Percentiles rank a stretch among this genome's conserved stretches.
These are phyloP conservation scores for Fusarium incarnatum DNA, from an alignment of 2,329 filamentous ascomycete species.

Conservation along the genomic window DNA sequence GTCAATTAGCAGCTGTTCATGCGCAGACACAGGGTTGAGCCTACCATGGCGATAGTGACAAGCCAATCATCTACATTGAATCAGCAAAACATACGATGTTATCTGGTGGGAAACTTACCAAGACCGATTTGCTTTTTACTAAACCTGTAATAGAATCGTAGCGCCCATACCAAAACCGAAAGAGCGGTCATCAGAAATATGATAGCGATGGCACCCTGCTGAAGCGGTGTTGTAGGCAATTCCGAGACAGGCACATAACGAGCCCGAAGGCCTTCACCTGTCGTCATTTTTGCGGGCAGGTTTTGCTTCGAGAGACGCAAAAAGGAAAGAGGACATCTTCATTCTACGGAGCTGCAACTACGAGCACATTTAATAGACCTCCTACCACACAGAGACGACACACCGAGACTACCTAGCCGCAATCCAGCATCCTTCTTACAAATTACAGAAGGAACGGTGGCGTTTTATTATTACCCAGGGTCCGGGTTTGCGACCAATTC, in stretches of 20 bases:
- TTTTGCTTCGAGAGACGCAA: neutral
- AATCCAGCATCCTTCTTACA: neutral
- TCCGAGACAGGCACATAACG: constrained; percentile 27
- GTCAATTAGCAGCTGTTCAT: neutral
- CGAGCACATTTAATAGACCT: neutral
- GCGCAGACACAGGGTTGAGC: neutral
- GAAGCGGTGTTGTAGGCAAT: constrained; percentile 29
- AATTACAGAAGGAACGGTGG: neutral
- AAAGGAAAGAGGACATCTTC: neutral
- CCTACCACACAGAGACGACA: neutral
- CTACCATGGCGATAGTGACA: constrained; percentile 32
- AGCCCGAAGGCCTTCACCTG: constrained; percentile 3
- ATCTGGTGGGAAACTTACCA: constrained; percentile 15
- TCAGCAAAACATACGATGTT: neutral
- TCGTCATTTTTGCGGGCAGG: neutral
- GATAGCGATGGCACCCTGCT: constrained; percentile 36
- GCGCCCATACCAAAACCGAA: constrained; percentile 22
- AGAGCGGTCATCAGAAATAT: constrained; percentile 35
- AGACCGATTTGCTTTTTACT: constrained; percentile 34
- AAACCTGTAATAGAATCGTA: constrained; percentile 36
- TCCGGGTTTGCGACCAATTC: too few relatives aligned
- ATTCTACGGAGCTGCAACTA: neutral
- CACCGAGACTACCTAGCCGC: neutral
- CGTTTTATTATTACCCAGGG: neutral
- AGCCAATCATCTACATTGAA: constrained; percentile 34